Base-by-base conservation (phyloP, 108 stramenopile genomes). In the Epithemia pelagica region DNA sequence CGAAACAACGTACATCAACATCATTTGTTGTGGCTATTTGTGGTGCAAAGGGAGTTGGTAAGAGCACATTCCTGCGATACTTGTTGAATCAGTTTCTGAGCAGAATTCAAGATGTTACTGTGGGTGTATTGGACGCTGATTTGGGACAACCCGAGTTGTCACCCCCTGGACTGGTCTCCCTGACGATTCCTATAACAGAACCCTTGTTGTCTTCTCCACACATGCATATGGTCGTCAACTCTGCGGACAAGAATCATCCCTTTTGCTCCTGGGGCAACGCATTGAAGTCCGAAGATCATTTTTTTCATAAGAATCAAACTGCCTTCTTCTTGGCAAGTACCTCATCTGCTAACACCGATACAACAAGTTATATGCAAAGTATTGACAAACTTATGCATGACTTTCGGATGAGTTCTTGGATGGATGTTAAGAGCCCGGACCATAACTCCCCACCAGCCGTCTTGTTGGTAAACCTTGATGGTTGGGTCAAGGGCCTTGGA, bases 11-110 rank as follows among this genome's bases (percentile, higher is more conserved):
- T n/a, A n/a, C n/a, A n/a, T n/a, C n/a, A n/a, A n/a, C n/a, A n/a
- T n/a, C 61, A 7, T 30, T 30, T 29, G 30, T 28, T 7, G 58
- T 68, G 1, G 67, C 58, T 21, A 72, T 96, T 23, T 92, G 89
- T 80, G 96, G 96, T 24, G 95, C 89, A 24, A 94, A 96, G 65
- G 91, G 92, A 3, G 91, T 91, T 1, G 96, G 96, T 8, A 97
- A 97, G 69, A 89, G 87, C 23, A 96, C 91, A 10, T 75, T 80
- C 66, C 78, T 90, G 26, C 85, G 94, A 31, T 94, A 89, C 68
- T 58, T 79, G 32, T 71, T 82, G 20, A 94, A 97, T 81, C 86
- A 86, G 8, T 28, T 89, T 18, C 69, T 97, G 57, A 76, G 81
- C 3, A 46, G 37, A 5, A 29, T 31, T 30, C 20, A 62, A 30